These are phyloP conservation scores for Mortierella sp. DNA, from an alignment of 371 early-diverging fungal genomes.

Conservation along the genomic window DNA sequence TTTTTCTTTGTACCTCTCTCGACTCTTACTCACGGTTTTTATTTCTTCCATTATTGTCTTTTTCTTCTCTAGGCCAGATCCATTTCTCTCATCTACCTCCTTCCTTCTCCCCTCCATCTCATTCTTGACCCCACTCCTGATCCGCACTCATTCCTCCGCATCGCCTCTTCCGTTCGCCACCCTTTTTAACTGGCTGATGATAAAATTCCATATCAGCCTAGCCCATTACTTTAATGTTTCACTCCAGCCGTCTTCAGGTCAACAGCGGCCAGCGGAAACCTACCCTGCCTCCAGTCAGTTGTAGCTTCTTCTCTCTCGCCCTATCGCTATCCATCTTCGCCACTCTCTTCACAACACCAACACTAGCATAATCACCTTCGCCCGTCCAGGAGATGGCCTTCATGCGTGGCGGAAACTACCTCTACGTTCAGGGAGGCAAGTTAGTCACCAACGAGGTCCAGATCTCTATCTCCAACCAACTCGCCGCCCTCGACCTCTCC, in stretches of 20 bases:
- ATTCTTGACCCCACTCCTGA: neutral
- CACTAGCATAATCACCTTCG: neutral
- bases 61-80: neutral
- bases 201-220: neutral
- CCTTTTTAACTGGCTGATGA: neutral
- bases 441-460: neutral
- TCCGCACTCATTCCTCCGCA: neutral
- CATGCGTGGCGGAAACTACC: slow-evolving; percentile 15
- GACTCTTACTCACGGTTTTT: neutral
- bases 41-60: neutral
- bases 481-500: slow-evolving; percentile 27
- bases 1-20: neutral
- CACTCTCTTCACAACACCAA: neutral
- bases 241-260: neutral
- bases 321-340: neutral
- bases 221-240: neutral
- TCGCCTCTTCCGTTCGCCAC: no score
- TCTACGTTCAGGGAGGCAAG: slow-evolving; percentile 33
- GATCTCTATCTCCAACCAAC: neutral
- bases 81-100: neutral
- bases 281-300: neutral
- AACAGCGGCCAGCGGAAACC: neutral
- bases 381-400: slow-evolving; percentile 31
- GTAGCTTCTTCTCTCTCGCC: neutral
- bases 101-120: no score